Percentiles rank a stretch among this genome's conserved stretches.
Conservation (phyloP, 2,329 filamentous ascomycete species). For the Aspergillus brunneoviolaceus region DNA sequence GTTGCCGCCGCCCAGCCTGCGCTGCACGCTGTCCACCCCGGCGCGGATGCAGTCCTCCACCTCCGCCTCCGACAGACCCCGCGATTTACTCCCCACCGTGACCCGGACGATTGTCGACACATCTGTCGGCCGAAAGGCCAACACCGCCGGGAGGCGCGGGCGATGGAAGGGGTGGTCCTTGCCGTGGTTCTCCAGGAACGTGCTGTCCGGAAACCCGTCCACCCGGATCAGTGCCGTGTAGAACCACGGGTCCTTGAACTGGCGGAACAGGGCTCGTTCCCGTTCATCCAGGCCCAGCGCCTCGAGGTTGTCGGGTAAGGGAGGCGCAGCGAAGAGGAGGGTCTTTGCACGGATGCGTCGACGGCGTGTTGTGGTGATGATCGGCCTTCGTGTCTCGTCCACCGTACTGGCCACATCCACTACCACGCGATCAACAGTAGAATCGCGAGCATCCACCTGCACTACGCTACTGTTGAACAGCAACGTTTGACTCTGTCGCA, state of each 20-base stretch:
- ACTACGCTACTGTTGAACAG: background rate
- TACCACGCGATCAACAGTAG: background rate
- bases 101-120: background rate
- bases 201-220: constrained; percentile 21
- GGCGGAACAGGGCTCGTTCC: constrained; percentile 23
- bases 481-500: background rate
- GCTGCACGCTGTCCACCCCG: background rate
- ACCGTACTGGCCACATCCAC: background rate
- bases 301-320: background rate
- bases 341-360: background rate
- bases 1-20: background rate
- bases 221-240: constrained; percentile 34
- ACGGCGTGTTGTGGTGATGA: background rate
- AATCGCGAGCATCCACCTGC: background rate
- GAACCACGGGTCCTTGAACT: constrained; percentile 24
- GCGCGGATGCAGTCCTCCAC: constrained; percentile 2
- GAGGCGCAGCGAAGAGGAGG: background rate
- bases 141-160: constrained; percentile 12
- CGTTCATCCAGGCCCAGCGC: background rate
- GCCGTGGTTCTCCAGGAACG: constrained; percentile 4
- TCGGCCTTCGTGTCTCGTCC: background rate
- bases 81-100: constrained; percentile 4
- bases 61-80: constrained; percentile 2
- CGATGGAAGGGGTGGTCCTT: constrained; percentile 3
- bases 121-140: constrained; percentile 6